Base-by-base conservation (phyloP, 2,329 filamentous ascomycete species). In the Biscogniauxia mediterranea region DNA sequence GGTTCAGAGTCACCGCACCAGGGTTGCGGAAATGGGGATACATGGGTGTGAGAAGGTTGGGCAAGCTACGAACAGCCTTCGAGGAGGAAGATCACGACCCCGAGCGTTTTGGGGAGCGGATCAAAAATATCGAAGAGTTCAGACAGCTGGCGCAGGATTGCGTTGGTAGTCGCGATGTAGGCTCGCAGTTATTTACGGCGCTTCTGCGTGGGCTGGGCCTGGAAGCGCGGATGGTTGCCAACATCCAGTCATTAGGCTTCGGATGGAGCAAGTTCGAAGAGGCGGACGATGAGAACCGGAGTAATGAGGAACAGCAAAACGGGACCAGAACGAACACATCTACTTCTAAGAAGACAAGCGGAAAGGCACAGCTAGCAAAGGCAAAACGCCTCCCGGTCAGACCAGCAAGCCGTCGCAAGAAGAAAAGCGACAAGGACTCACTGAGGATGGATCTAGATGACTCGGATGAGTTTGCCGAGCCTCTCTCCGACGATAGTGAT, bases 11-110 rank as follows among this genome's bases (percentile, higher is more conserved):
- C 52, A 92, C 87, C 0, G 84, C 89, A 0, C 92, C 93, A 0
- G 92, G 91, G 0, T 71, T 98, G 21, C 85, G 93, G n/a, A 99
- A 98, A 77, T 83, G 86, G 72, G 95, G 95, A 0, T 98, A 98
- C 73, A 90, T 94, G 79, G 83, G 90, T 0, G 83, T 92, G n/a
- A 82, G 89, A 68, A 83, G 86, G 23, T 78, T 97, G 1, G 89
- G 92, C 67, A 84, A 88, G n/a, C 81, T 95, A 62, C 86, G 89
- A 6, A 87, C 89, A 32, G 88, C 85, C 0, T 92, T 89, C 73
- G 83, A 85, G 32, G 83, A 87, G 13, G 83, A 89, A 55, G 79
- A 81, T 0, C 79, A 86, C 60, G 83, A 95, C 66, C 75, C 81
- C 0, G 81, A 85, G 53, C 79, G 78, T 5, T 92, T 94, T 71